A percentile compares a stretch with the other conserved stretches of the same genome.
Conservation (phyloP, 306 rosid genomes). For the Cicer bijugum region DNA sequence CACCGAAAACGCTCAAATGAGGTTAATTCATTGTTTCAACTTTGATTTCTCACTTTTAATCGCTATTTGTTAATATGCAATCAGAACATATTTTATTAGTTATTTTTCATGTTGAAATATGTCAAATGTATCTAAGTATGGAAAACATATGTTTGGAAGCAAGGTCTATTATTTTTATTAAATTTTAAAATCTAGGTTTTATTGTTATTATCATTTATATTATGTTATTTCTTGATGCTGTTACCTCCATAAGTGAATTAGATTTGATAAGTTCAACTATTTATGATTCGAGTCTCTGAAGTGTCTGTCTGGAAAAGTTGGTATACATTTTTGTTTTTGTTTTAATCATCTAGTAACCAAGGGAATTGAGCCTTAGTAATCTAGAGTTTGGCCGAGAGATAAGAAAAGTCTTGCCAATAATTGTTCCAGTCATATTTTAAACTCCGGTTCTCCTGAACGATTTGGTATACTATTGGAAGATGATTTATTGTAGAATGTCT, state of each 20-base stretch:
- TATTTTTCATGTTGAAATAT: conserved; percentile 19
- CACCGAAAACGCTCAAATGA: conserved; percentile 82
- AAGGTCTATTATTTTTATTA: background rate
- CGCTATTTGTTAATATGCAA: background rate
- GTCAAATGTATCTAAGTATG: conserved; percentile 27
- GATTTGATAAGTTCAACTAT: conserved; percentile 3
- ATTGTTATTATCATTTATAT: background rate
- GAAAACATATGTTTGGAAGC: conserved; percentile 32
- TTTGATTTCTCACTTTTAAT: conserved; percentile 12
- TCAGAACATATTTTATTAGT: conserved; percentile 1
- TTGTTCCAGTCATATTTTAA: too few species aligned
- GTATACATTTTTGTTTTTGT: too few species aligned
- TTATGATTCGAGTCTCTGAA: background rate
- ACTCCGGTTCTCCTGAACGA: too few species aligned
- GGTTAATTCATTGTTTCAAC: conserved; percentile 53
- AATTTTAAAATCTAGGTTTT: conserved; percentile 4
- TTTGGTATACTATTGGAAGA: conserved; percentile 23
- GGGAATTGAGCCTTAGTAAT: too few species aligned
- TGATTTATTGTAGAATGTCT: conserved; percentile 33
- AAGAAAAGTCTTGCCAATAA: too few species aligned
- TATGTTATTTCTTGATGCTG: conserved; percentile 18
- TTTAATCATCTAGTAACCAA: too few species aligned
- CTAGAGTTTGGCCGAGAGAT: too few species aligned
- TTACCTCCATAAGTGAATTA: conserved; percentile 24
- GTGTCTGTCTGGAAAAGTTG: conserved; percentile 29